Evolutionary conservation across 2,329 filamentous ascomycete species (phyloP), one percentile per base, ranked within the genome.

Genomic region (Calonectria pteridis): DNA sequence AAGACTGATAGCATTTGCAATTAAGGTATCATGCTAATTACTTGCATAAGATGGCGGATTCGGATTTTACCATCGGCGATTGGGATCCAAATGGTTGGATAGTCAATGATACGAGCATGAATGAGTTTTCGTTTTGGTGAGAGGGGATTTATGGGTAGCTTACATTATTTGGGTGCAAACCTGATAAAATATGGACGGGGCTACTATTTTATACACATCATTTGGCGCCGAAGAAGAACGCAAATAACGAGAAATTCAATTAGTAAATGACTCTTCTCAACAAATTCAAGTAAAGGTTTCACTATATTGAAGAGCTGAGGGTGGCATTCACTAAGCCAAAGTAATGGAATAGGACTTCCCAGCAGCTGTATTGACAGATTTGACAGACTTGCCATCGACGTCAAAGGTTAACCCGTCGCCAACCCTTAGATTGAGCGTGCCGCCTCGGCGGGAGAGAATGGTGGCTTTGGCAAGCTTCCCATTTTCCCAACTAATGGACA

Each of bases 91-190:
- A 55, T 13, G 43, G 63, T 10, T 71, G 62, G 72, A 29, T 46
- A 26, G 14, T 64, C 13, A 62, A 58, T 4, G 67, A 71, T 14
- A 6, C 4, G 16, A 49, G 31, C n/a, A 33, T 33, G 10, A 53
- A 50, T 11, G 51, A 65, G 10, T 55, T 33, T 49, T 55, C 70
- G 3, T 31, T 68, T 1, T 72, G 70, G 70, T 71, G 43, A 50
- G 23, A 26, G 9, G 2, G 3, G n/a, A 2, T 26, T 11, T 13
- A 13, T 9, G 11, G 20, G 20, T 13, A 11, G 43, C 40, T 43
- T 9, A 9, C 2, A 7, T 23, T 9, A 3, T 23, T 46, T 23
- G 9, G 43, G 43, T 4, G 18, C 43, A 46, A 13, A 46, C 9
- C 3, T 6, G 20, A 9, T 4, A 14, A 20, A n/a, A 11, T 23